Evolutionary conservation across 345 rosid genomes (phyloP).

Genomic region (Rhizophora mangle): DNA sequence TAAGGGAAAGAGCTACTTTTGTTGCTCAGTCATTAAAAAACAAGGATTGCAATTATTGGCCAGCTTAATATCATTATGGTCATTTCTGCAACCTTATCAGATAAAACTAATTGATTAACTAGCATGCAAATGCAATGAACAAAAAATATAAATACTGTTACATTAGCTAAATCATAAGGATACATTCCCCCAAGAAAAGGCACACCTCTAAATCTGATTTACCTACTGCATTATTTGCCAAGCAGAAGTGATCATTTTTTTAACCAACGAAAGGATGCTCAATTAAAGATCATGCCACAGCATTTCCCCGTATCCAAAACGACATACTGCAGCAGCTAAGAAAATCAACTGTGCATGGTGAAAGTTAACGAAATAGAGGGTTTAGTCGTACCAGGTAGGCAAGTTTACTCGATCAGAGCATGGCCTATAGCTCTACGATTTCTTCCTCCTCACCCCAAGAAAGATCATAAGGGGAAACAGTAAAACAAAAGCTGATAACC

Average conservation of each 20-base stretch:
- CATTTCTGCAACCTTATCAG: background rate
- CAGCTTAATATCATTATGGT: no score
- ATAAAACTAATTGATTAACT: background rate
- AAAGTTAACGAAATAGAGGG: background rate
- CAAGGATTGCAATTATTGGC: no score
- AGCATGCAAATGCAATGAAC: background rate
- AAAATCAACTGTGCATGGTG: background rate
- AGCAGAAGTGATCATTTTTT: background rate
- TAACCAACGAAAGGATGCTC: no score
- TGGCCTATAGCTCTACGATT: conserved; percentile 11
- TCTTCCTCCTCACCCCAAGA: conserved; percentile 34
- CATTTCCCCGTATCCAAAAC: background rate
- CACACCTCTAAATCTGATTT: background rate
- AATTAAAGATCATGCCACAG: background rate
- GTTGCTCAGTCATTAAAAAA: no score
- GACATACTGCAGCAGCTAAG: no score
- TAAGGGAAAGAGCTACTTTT: no score
- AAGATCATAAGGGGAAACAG: conserved; percentile 42
- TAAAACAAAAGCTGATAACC: conserved; percentile 73
- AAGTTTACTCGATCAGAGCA: conserved; percentile 8
- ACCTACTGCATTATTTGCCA: background rate
- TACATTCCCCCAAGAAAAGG: no score
- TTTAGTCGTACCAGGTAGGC: conserved; percentile 4
- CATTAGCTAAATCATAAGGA: no score
- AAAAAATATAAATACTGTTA: background rate